Conservation (phyloP, 768 basidiomycete species). For the Boletus sp. region DNA sequence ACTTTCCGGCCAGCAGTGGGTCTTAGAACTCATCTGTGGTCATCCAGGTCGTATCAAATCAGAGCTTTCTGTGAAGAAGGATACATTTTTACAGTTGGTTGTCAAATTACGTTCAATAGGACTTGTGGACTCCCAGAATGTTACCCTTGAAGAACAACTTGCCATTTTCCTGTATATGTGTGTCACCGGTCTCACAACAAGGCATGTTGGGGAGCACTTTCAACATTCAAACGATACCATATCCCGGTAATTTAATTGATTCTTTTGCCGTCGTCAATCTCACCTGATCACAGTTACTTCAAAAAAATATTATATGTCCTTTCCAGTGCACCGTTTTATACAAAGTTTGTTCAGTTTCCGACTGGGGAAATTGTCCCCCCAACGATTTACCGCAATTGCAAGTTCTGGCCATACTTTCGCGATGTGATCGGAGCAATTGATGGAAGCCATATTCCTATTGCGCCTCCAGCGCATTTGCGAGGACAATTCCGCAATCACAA, state of each 20-base stretch:
- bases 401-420: neutral
- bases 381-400: neutral
- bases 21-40: slow-evolving; percentile 21
- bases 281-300: too few relatives aligned
- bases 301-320: neutral
- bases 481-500: too few relatives aligned
- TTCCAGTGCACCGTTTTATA: neutral
- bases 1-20: slow-evolving; percentile 22
- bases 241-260: neutral
- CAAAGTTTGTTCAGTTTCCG: neutral
- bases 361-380: neutral
- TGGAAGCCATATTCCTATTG: too few relatives aligned
- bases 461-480: too few relatives aligned
- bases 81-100: slow-evolving; percentile 21
- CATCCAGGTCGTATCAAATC: slow-evolving; percentile 17
- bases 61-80: slow-evolving; percentile 18
- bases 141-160: neutral
- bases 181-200: neutral
- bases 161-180: neutral
- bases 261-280: too few relatives aligned
- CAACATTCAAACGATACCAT: neutral
- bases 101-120: neutral
- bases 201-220: neutral
- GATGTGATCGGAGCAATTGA: neutral
- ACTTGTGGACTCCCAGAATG: neutral